Evolutionary conservation across 2,329 filamentous ascomycete genomes (phyloP), one percentile per base, ranked within the genome.

Genomic region (Colletotrichum karsti): DNA sequence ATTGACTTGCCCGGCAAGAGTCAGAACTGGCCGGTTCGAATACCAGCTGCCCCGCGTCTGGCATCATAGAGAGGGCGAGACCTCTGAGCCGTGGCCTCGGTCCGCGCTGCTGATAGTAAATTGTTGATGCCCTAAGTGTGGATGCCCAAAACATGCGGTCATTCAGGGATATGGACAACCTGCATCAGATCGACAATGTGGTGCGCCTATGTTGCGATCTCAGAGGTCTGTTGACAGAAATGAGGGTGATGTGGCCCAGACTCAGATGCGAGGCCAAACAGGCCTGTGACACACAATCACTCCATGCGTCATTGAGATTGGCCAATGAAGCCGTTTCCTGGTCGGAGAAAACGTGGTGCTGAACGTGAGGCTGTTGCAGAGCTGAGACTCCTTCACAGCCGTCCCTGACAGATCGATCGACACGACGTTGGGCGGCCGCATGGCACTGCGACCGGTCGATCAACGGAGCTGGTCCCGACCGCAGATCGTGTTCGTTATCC

Each of bases 311-410:
- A 67, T 18, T 64, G 39, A 41, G n/a, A 8, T 18, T 41, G 46
- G 22, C 46, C 65, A 68, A 59, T 68, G 24, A 48, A 24, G 12
- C 24, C 24, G 33, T 48, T n/a, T 54, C 26, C n/a, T 41, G 37
- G 20, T 28, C 30, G 30, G 26, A 2, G n/a, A 26, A 20, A 50
- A 53, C 26, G 41, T 53, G 53, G 35, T 68, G 65, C 60, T 55
- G 65, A 58, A 46, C 24, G 18, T 57, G 24, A 64, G 54, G 65
- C 65, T 65, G 65, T 42, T n/a, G n/a, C 46, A 53, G 44, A 55
- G 54, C 48, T 65, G 35, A 35, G 18, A 28, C 28, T 50, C 24
- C 28, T 20, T 37, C 22, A 35, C 51, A 44, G 26, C 22, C 42
- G 13, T 28, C 22, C 8, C 9, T 39, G 57, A 30, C 22, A 59